A percentile compares a stretch with the other conserved stretches of the same genome.
These are phyloP conservation scores for Scutellaria barbata DNA, from an alignment of 257 asterid genomes.

Conservation along the genomic window DNA sequence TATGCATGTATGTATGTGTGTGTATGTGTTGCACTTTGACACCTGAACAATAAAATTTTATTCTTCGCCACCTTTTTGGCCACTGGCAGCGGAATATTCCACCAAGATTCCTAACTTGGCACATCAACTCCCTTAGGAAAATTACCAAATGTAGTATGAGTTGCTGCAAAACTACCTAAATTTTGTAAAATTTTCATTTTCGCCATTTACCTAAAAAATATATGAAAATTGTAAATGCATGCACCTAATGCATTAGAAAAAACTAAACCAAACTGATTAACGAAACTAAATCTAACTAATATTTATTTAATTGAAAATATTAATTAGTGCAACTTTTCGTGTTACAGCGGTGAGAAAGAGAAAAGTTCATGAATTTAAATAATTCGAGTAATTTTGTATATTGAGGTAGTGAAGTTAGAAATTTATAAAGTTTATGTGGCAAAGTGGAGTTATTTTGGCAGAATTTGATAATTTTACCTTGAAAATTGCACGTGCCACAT, in stretches of 20 bases:
- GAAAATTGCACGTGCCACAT: background rate
- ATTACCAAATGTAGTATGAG: background rate
- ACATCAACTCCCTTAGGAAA: too few species aligned
- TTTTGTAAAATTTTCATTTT: constrained; percentile 1
- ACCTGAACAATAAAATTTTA: background rate
- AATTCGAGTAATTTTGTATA: background rate
- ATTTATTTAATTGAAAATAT: background rate
- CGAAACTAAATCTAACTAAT: constrained; percentile 7
- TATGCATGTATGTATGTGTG: too few species aligned
- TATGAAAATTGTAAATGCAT: background rate
- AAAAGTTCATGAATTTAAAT: background rate
- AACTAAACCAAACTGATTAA: too few species aligned
- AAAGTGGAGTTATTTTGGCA: background rate
- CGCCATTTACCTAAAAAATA: background rate
- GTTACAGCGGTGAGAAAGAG: background rate
- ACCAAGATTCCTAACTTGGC: too few species aligned
- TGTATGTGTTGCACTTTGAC: background rate
- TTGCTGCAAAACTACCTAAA: background rate
- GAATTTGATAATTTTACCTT: background rate
- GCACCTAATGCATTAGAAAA: background rate
- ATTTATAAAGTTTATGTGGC: background rate
- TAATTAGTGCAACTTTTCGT: background rate
- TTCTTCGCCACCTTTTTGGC: background rate
- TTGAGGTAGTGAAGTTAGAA: background rate
- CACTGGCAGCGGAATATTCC: background rate